A percentile compares a stretch with the other conserved stretches of the same genome.
Conservation (phyloP, 345 rosid species). For the Gossypium bickii region DNA sequence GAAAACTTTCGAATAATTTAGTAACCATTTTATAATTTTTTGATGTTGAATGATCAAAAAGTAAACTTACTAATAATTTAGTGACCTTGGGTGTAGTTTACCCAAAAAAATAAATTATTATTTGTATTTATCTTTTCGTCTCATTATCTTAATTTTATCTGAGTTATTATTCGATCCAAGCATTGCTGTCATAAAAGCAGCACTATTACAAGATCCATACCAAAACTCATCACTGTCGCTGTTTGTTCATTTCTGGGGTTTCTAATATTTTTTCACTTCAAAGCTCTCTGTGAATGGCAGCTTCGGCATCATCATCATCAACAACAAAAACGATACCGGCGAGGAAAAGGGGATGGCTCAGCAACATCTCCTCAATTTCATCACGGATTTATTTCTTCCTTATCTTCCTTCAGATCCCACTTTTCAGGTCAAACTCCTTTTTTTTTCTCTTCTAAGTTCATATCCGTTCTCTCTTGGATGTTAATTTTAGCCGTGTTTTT, state of each 20-base stretch:
- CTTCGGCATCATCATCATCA: slow-evolving; percentile 13
- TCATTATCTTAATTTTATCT: too few relatives aligned
- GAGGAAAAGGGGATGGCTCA: slow-evolving; percentile 46
- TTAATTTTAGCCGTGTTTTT: background rate
- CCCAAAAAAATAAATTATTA: too few relatives aligned
- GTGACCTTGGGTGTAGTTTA: too few relatives aligned
- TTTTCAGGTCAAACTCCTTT: slow-evolving; percentile 55
- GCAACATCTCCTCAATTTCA: slow-evolving; percentile 47
- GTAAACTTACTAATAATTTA: too few relatives aligned
- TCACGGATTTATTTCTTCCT: slow-evolving; percentile 71
- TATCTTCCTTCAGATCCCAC: slow-evolving; percentile 86
- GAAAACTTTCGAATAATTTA: too few relatives aligned
- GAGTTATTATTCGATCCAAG: too few relatives aligned
- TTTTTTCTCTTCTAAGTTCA: background rate
- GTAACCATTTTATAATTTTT: too few relatives aligned
- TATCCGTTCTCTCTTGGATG: background rate
- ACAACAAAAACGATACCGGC: slow-evolving; percentile 23
- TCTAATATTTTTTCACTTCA: background rate
- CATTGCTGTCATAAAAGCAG: too few relatives aligned
- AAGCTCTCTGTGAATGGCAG: slow-evolving; percentile 30
- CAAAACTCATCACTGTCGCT: background rate
- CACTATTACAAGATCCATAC: too few relatives aligned
- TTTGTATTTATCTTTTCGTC: too few relatives aligned
- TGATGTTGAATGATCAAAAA: too few relatives aligned
- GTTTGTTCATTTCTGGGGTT: background rate